Evolutionary conservation across 345 rosid species (phyloP).

Genomic region (Gossypium rotundifolium): DNA sequence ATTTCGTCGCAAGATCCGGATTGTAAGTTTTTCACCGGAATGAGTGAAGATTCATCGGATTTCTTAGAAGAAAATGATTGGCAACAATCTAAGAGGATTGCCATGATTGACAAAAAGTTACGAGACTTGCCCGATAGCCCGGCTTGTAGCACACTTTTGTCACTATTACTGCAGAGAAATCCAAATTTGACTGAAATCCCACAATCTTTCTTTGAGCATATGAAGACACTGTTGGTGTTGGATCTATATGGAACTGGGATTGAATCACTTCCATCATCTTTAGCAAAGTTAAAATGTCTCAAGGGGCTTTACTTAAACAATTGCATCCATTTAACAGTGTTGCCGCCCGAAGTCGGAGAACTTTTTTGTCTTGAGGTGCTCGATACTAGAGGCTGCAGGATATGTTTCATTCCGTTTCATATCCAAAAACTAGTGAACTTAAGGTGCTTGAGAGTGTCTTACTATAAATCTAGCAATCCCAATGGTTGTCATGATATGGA

Average conservation of each 20-base stretch:
- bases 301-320: constrained; percentile 17
- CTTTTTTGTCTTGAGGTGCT: constrained; percentile 18
- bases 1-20: constrained; percentile 9
- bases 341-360: constrained; percentile 11
- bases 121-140: constrained; percentile 8
- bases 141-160: constrained; percentile 10
- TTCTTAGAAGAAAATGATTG: constrained; percentile 1
- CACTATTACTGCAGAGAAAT: constrained; percentile 18
- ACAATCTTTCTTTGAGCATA: constrained; percentile 4
- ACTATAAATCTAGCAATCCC: neutral
- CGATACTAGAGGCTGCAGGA: constrained; percentile 17
- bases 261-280: constrained; percentile 12
- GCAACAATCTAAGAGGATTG: constrained; percentile 14
- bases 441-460: constrained; percentile 20
- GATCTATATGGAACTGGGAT: constrained; percentile 14
- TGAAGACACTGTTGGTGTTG: constrained; percentile 9
- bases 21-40: constrained; percentile 4
- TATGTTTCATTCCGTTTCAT: constrained; percentile 14
- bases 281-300: constrained; percentile 6
- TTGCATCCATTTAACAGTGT: constrained; percentile 5
- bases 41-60: constrained; percentile 1
- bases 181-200: constrained; percentile 8
- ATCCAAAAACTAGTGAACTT: constrained; percentile 6
- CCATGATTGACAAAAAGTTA: constrained; percentile 13
- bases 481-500: constrained; percentile 5